These are phyloP conservation scores for Dalbergia oliveri DNA, from an alignment of 306 rosid species.

Conservation along the genomic window DNA sequence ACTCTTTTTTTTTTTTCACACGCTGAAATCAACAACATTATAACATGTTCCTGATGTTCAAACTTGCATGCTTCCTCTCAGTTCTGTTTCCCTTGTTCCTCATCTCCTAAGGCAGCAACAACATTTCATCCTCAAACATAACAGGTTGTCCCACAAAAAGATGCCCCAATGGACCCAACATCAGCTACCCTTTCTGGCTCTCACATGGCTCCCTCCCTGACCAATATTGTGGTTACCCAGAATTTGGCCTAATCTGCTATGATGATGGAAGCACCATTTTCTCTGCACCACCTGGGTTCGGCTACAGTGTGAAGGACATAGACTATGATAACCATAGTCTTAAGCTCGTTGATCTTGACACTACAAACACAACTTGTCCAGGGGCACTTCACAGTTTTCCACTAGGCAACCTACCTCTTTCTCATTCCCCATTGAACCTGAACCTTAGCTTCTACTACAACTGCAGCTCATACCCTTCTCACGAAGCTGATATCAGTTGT, in stretches of 20 bases:
- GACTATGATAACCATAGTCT: conserved; percentile 31
- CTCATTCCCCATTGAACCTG: conserved; percentile 40
- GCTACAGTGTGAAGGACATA: conserved; percentile 33
- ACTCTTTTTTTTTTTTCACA: neutral
- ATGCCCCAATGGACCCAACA: conserved; percentile 40
- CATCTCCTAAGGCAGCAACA: conserved; percentile 10
- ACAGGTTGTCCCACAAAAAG: conserved; percentile 9
- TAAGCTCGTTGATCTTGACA: conserved; percentile 46
- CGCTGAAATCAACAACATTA: no score
- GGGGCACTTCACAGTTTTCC: conserved; percentile 50
- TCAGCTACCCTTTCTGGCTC: conserved; percentile 50
- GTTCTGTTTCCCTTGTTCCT: conserved; percentile 26
- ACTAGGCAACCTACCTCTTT: conserved; percentile 40
- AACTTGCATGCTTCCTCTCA: conserved; percentile 12
- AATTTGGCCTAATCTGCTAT: conserved; percentile 35
- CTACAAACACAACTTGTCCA: conserved; percentile 47
- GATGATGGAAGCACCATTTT: neutral
- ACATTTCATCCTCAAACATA: conserved; percentile 13
- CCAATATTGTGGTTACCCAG: conserved; percentile 50
- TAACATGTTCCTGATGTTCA: conserved; percentile 27
- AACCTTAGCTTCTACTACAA: conserved; percentile 53
- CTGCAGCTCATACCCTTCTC: conserved; percentile 47
- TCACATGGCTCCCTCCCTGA: conserved; percentile 36
- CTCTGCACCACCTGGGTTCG: neutral
- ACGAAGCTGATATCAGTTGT: conserved; percentile 33